Base-by-base conservation (phyloP, 306 rosid species). In the Trifolium subterraneum region DNA sequence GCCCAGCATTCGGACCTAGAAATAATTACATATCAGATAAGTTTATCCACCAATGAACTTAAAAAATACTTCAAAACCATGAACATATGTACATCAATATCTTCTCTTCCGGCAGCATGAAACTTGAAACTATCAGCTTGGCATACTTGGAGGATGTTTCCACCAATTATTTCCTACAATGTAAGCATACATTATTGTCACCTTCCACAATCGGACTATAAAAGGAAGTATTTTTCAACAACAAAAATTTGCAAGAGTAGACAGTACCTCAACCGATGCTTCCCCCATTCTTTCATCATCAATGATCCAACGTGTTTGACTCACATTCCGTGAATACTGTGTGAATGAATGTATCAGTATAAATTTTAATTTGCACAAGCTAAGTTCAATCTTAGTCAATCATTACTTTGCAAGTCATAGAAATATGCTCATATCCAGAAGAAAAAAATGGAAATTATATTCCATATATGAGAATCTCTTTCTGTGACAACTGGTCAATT, bases 31-130 rank as follows among this genome's bases (percentile, higher is more conserved):
- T 33, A 56, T 70, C 76, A 80, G 74, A 82, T 66, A 59, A 72
- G 74, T 73, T 77, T 62, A 72, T 20, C 58, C 64, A 48, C n/a
- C 33, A 45, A 39, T 61, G 50, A 56, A 38, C 61, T 63, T 66
- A 39, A 56, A 61, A 79, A 52, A 48, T 19, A 55, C 38, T 84
- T 12, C 22, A 72, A 42, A 71, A 66, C 71, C 71, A 52, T 8
- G 72, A 63, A 72, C 44, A 36, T 48, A 51, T 65, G 73, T 89
- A 94, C 99, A 90, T 94, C 96, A 11, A 92, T 89, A 84, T 94
- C 99, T 82, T 94, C 96, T 87, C 99, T 87, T 29, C 99, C 99
- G 16, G 97, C 99, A 76, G 96, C 95, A 81, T 94, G 99, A 84
- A 90, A 94, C 87, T 94, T 94, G 75, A 78, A 92, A 76, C 54